These are phyloP conservation scores for Prunus dulcis DNA, from an alignment of 306 rosid species.

Conservation along the genomic window DNA sequence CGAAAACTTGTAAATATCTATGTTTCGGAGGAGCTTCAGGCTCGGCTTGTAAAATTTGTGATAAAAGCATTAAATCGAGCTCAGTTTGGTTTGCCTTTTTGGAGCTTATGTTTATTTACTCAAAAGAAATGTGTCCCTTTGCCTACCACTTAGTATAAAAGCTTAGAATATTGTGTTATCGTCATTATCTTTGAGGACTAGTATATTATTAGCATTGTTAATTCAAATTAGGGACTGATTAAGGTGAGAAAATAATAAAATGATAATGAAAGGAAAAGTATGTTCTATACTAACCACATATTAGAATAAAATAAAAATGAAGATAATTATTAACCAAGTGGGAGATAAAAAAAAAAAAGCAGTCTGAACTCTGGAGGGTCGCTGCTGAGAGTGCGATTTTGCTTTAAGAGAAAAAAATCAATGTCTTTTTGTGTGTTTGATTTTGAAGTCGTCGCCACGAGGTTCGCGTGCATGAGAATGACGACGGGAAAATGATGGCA, in stretches of 20 bases:
- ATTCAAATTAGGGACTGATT: background rate
- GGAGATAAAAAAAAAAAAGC: background rate
- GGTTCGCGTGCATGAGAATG: slow-evolving; percentile 22
- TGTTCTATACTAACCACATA: too few species aligned
- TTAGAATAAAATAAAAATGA: background rate
- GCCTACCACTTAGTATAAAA: background rate
- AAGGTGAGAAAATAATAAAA: too few species aligned
- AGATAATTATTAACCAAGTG: background rate
- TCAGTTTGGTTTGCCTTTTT: slow-evolving; percentile 24
- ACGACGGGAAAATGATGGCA: background rate
- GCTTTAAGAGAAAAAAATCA: background rate
- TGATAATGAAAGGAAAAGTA: too few species aligned
- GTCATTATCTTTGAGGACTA: background rate
- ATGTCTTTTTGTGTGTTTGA: background rate
- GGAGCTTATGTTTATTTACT: background rate
- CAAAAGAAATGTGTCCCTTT: background rate
- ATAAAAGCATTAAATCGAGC: slow-evolving; percentile 8
- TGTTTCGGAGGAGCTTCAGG: slow-evolving; percentile 28
- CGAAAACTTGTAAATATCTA: slow-evolving; percentile 47
- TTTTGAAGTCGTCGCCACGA: background rate
- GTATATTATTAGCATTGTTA: background rate
- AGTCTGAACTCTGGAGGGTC: background rate
- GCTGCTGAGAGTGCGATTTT: background rate
- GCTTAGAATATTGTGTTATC: background rate
- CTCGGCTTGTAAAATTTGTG: slow-evolving; percentile 41